These are phyloP conservation scores for Stentor roeselii DNA, from an alignment of 73 alveolate species.

Conservation along the genomic window DNA sequence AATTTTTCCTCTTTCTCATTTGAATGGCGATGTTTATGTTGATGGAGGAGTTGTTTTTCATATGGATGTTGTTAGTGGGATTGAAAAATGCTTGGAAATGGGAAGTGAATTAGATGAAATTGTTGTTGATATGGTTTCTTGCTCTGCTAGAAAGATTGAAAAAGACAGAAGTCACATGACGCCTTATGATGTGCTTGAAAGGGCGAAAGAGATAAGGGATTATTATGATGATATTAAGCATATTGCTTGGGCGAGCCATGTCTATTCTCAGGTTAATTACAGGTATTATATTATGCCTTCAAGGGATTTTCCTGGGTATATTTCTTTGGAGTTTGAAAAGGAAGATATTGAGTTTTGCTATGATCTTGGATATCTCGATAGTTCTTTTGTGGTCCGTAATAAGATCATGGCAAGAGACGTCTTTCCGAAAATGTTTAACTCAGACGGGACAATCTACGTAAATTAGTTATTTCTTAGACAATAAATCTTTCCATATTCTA, in stretches of 20 bases:
- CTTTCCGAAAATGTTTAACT: no score
- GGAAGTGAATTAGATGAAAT: conserved; percentile 41
- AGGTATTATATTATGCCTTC: conserved; percentile 55
- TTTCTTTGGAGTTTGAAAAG: conserved; percentile 37
- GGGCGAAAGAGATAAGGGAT: conserved; percentile 40
- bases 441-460: no score
- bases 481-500: no score
- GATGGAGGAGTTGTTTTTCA: conserved; percentile 64
- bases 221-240: conserved; percentile 31
- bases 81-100: conserved; percentile 42
- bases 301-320: conserved; percentile 32
- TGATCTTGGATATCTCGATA: conserved; percentile 44
- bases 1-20: conserved; percentile 56
- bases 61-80: conserved; percentile 44
- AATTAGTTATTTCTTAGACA: no score
- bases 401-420: conserved; percentile 16
- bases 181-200: conserved; percentile 38
- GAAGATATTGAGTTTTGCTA: conserved; percentile 38
- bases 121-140: conserved; percentile 43
- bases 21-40: conserved; percentile 40
- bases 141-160: conserved; percentile 21
- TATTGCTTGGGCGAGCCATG: conserved; percentile 35
- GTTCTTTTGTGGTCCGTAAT: conserved; percentile 27
- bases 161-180: conserved; percentile 22
- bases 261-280: conserved; percentile 51